Base-by-base conservation (phyloP, 2,329 filamentous ascomycete genomes). In the Macroventuria anomochaeta region DNA sequence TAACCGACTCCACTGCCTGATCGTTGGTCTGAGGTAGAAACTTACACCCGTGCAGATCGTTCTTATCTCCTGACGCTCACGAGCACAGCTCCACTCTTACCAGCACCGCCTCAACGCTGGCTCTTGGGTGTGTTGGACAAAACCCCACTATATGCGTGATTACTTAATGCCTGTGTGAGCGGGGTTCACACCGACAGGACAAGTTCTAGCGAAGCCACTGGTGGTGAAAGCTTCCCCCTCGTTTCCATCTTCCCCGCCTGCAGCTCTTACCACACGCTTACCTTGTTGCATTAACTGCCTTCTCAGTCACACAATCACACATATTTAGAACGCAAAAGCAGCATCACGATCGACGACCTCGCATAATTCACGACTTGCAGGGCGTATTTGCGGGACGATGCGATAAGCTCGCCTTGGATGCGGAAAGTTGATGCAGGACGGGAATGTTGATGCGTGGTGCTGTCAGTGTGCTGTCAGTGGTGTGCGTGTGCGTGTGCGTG, bases 231-330 rank as follows among this genome's bases (percentile, higher is more conserved):
- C 38, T n/a, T n/a, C 21, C 43, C 43, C 25, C 10, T 15, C 17
- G 18, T 18, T 36, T 15, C 37, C 46, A 20, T 26, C 23, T 48
- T 41, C 46, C 37, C 46, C 46, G 46, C 46, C 20, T 40, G 46
- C 37, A 48, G 15, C 15, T 15, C 28, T 31, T 39, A 32, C 26
- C 13, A 25, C 17, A 8, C 7, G 2, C 18, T 34, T 48, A 12
- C 46, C 23, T 17, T n/a, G 1, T 2, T 11, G 46, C 6, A 21
- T 34, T 48, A 41, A 36, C 15, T 17, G 23, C 29, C 3, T 4
- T 12, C 15, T 21, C 8, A 5, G 12, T 23, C n/a, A n/a, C n/a
- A 7, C 3, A 21, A 13, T 10, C 18, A 5, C 7, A 13, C 21
- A 12, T 29, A 25, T 26, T 18, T 26, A n/a, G 17, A 1, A 17